phyloP scores from a whole-genome alignment of 805 yeast genomes.

The Spathaspora arborariae region DNA sequence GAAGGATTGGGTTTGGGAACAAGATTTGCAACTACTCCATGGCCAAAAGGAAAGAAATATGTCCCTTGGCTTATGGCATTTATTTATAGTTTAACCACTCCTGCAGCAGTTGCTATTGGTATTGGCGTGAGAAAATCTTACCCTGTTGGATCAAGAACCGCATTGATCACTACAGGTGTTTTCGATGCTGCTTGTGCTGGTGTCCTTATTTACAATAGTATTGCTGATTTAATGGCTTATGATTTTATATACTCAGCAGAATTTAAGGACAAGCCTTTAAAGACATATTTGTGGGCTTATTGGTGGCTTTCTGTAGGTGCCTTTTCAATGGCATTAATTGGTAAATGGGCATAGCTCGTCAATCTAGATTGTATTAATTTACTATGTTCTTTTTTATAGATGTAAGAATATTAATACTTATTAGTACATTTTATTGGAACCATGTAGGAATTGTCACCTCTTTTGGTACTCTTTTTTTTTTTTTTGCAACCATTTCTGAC shows the following conservation, averaged over 20 bases:
- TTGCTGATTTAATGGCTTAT: constrained; percentile 37
- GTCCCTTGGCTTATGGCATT: constrained; percentile 32
- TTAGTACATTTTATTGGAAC: background rate
- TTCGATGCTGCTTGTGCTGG: constrained; percentile 35
- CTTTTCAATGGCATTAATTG: constrained; percentile 30
- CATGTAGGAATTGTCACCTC: too few species aligned
- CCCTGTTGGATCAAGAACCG: constrained; percentile 29
- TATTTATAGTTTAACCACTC: constrained; percentile 29
- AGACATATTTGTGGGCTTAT: constrained; percentile 21
- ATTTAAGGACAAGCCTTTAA: constrained; percentile 16
- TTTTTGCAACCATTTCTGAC: background rate
- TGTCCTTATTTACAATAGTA: constrained; percentile 32
- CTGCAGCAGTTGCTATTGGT: constrained; percentile 34
- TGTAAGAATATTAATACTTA: too few species aligned
- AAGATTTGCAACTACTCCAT: constrained; percentile 38
- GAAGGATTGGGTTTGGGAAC: constrained; percentile 86
- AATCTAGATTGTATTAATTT: too few species aligned
- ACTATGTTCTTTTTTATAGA: too few species aligned
- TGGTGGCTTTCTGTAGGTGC: constrained; percentile 23
- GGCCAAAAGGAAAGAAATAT: constrained; percentile 27
- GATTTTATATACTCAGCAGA: constrained; percentile 32
- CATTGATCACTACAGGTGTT: constrained; percentile 30
- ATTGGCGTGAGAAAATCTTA: constrained; percentile 30
- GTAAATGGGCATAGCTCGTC: constrained; percentile 30
- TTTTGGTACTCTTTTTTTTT: too few species aligned